These are phyloP conservation scores for Daucus carota DNA, from an alignment of 129 eudicot species.

Conservation along the genomic window DH1_v3.0 NC_030389.2:7764001-7764500, in stretches of 20 bases:
- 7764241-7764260: too few species aligned
- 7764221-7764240: neutral
- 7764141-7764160: conserved; percentile 14
- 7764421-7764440: conserved; percentile 49
- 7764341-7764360: conserved; percentile 75
- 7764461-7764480: neutral
- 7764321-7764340: conserved; percentile 33
- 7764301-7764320: conserved; percentile 16
- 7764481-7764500: neutral
- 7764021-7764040: neutral
- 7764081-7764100: neutral
- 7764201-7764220: neutral
- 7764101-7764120: neutral
- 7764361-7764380: conserved; percentile 95
- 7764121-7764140: neutral
- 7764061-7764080: neutral
- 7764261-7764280: too few species aligned
- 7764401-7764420: conserved; percentile 65
- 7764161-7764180: conserved; percentile 30
- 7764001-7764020: neutral
- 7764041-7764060: neutral
- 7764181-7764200: neutral
- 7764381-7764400: conserved; percentile 79
- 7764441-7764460: neutral
- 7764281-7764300: too few species aligned